A percentile compares a stretch with the other conserved stretches of the same genome.
These are phyloP conservation scores for Tarenaya hassleriana DNA, from an alignment of 345 rosid species.

Conservation along the genomic window DNA sequence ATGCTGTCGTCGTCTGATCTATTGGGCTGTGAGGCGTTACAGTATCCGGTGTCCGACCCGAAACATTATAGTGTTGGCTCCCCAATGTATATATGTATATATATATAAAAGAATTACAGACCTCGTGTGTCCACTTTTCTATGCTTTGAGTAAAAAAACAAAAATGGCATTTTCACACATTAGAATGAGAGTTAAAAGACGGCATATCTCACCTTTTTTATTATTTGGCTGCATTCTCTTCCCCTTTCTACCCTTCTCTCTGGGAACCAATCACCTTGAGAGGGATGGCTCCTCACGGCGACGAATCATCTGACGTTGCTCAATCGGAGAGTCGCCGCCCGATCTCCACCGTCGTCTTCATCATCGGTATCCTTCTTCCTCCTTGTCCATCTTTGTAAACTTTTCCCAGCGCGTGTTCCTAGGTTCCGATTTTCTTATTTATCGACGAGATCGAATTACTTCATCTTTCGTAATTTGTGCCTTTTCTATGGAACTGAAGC, in stretches of 20 bases:
- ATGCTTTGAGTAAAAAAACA: no score
- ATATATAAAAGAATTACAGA: no score
- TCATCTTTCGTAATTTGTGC: not conserved
- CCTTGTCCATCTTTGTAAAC: not conserved
- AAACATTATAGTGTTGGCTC: no score
- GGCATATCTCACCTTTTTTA: no score
- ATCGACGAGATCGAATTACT: not conserved
- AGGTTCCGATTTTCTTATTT: not conserved
- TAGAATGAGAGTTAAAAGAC: no score
- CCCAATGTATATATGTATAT: no score
- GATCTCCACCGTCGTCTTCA: constrained; percentile 58
- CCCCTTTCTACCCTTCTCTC: constrained; percentile 7
- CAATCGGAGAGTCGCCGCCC: constrained; percentile 26
- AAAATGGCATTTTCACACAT: no score
- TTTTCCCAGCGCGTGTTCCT: no score
- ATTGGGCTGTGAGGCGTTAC: no score
- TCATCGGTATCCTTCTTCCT: constrained; percentile 46
- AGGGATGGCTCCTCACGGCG: constrained; percentile 53
- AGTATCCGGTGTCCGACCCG: no score
- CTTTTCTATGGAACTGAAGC: constrained; percentile 35
- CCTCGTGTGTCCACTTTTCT: no score
- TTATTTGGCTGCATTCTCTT: constrained; percentile 1
- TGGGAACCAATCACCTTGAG: constrained; percentile 16
- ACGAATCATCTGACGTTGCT: constrained; percentile 36
- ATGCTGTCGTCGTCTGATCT: no score